Percentiles rank a stretch among this genome's conserved stretches.
Conservation (phyloP, 257 asterid genomes). For the Galeopsis tetrahit region DNA sequence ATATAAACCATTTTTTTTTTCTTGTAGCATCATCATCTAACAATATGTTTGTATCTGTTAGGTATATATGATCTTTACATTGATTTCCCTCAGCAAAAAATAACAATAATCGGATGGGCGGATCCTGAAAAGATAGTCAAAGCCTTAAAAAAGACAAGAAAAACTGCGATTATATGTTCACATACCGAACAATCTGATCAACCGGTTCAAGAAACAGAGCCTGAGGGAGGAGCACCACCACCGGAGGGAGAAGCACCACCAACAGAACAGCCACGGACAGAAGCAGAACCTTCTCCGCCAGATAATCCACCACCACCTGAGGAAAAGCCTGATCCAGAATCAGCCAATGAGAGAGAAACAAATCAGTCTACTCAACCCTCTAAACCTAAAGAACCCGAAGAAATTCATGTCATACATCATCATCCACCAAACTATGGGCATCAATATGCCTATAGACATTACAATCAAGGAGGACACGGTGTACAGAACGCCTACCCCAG, state of each 20-base stretch:
- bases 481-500: slow-evolving; percentile 41
- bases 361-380: slow-evolving; percentile 40
- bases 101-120: slow-evolving; percentile 78
- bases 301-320: slow-evolving; percentile 51
- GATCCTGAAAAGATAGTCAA: slow-evolving; percentile 76
- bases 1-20: not conserved
- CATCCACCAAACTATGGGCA: slow-evolving; percentile 68
- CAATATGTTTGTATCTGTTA: slow-evolving; percentile 28
- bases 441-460: slow-evolving; percentile 41
- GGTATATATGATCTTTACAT: slow-evolving; percentile 74
- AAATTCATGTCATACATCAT: slow-evolving; percentile 68
- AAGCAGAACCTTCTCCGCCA: slow-evolving; percentile 40
- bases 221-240: slow-evolving; percentile 45
- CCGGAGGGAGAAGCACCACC: slow-evolving; percentile 41
- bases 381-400: slow-evolving; percentile 58
- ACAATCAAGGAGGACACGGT: slow-evolving; percentile 37
- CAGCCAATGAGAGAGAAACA: slow-evolving; percentile 36
- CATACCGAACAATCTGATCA: slow-evolving; percentile 67
- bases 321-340: slow-evolving; percentile 27
- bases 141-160: slow-evolving; percentile 80
- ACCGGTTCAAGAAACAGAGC: slow-evolving; percentile 48
- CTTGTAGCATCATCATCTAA: not conserved
- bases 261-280: slow-evolving; percentile 45
- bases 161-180: slow-evolving; percentile 68
- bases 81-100: slow-evolving; percentile 75